Conservation (phyloP, 345 rosid genomes). For the Laguncularia racemosa region DNA sequence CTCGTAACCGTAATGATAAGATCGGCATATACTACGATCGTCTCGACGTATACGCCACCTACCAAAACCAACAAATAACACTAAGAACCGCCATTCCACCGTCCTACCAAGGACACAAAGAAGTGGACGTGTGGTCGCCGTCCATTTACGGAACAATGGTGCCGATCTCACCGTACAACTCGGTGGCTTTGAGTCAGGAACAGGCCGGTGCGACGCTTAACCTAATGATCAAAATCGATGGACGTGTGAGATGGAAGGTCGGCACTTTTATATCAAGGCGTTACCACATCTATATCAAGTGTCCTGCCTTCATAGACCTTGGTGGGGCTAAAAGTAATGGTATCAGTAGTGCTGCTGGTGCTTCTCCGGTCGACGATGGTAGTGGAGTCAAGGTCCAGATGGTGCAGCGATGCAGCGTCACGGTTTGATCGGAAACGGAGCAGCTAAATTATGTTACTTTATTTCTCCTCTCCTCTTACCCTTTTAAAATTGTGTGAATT, state of each 20-base stretch:
- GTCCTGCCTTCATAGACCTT: slow-evolving; percentile 27
- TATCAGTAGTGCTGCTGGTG: no score
- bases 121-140: slow-evolving; percentile 41
- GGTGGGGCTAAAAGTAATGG: neutral
- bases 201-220: slow-evolving; percentile 15
- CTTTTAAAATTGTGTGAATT: no score
- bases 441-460: neutral
- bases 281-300: slow-evolving; percentile 26
- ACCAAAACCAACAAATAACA: slow-evolving; percentile 32
- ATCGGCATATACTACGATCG: slow-evolving; percentile 39
- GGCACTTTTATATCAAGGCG: slow-evolving; percentile 19
- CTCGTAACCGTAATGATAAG: slow-evolving; percentile 18
- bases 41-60: slow-evolving; percentile 31
- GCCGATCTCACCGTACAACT: slow-evolving; percentile 34
- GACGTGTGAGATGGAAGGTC: slow-evolving; percentile 26
- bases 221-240: slow-evolving; percentile 18
- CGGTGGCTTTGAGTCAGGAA: slow-evolving; percentile 13
- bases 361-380: slow-evolving; percentile 2
- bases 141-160: slow-evolving; percentile 25
- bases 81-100: slow-evolving; percentile 15
- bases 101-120: slow-evolving; percentile 31
- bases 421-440: slow-evolving; percentile 2
- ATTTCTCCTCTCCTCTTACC: no score
- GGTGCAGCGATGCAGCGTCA: slow-evolving; percentile 14
- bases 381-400: slow-evolving; percentile 21